These are phyloP conservation scores for Aspergillus caelatus DNA, from an alignment of 2,329 filamentous ascomycete species.

Conservation along the genomic window DNA sequence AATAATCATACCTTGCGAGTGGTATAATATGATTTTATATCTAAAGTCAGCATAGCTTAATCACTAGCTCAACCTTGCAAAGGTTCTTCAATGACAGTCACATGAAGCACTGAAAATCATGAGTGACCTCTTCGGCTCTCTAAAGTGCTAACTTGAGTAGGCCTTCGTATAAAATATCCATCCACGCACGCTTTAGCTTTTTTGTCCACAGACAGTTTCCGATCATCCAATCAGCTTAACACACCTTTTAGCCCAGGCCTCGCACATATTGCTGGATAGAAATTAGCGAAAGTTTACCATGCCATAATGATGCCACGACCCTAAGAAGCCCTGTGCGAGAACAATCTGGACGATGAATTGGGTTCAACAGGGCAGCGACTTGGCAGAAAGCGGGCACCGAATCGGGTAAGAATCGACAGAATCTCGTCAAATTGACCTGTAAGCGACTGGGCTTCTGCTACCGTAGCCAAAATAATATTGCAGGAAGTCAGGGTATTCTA, in stretches of 20 bases:
- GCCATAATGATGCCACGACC: neutral
- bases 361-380: neutral
- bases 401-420: neutral
- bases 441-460: neutral
- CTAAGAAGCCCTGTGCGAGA: neutral
- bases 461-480: neutral
- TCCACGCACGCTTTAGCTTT: no score
- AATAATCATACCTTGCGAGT: no score
- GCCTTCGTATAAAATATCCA: no score
- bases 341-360: neutral
- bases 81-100: no score
- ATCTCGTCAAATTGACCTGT: neutral
- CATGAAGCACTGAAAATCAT: no score
- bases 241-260: neutral
- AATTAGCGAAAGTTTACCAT: neutral
- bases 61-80: no score
- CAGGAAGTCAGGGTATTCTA: neutral
- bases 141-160: no score
- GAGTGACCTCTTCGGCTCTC: no score
- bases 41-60: no score
- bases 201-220: no score
- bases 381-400: neutral
- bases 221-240: neutral
- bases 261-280: neutral
- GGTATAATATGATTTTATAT: no score